Evolutionary conservation across 306 rosid species (phyloP), one percentile per base, ranked within the genome.

Genomic region (Medicago lupulina): DNA sequence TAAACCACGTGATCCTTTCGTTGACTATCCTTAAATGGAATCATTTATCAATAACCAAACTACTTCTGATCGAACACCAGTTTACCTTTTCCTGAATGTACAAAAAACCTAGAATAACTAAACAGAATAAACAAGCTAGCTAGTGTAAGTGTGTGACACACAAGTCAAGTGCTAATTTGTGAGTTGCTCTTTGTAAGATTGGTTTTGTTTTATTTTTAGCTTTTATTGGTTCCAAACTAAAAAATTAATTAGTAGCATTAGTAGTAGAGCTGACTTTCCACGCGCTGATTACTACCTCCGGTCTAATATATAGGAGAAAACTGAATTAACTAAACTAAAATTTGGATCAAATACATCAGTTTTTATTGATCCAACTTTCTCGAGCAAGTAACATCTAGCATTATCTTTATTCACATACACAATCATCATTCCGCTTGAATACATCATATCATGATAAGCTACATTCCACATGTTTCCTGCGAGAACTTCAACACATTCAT

Each of bases 251-350:
- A 13, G 7, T 15, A 47, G 1, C 14, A 47, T n/a, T 14, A 13
- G 51, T 44, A 28, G 4, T 28, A 3, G 53, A 80, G 79, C 73
- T 80, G 83, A 73, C 70, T 73, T 36, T 67, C 14, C 76, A 58
- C 71, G 31, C 3, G 31, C 4, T 3, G 31, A 28, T 28, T 28
- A 28, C 4, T 28, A 28, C 0, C 4, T 28, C 31, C 31, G 31
- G 0, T 28, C 31, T 28, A 0, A 28, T 28, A 28, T 28, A 28
- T 28, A 28, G 4, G 31, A 25, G 28, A 25, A 25, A 25, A 25
- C 3, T 25, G 28, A 25, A 25, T 25, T 2, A 25, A 28, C 0
- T 28, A 4, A 28, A 3, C 4, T 28, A 28, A 28, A 28, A 3
- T 28, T 28, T 28, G 4, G 31, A 34, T 34, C 7, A 34, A 34